Percentiles rank a stretch among this genome's conserved stretches.
Conservation (phyloP, 148 eudicot genomes). For the Tetragonia tetragonoides region DNA sequence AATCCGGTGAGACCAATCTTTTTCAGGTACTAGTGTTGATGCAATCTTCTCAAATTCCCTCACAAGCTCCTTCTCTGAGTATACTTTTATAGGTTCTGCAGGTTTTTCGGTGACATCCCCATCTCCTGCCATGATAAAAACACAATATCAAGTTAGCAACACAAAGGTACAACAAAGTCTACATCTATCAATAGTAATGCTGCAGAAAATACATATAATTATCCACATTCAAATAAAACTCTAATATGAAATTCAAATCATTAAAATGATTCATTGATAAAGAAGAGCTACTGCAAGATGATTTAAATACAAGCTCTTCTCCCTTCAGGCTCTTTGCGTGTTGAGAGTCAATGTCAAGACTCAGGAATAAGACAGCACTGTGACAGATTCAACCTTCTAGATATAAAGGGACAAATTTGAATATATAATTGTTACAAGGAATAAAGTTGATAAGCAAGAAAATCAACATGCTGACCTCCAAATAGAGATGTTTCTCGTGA, state of each 20-base stretch:
- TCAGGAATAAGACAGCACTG: background rate
- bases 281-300: background rate
- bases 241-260: background rate
- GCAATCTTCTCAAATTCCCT: constrained; percentile 93
- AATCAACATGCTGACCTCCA: constrained; percentile 61
- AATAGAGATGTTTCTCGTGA: constrained; percentile 74
- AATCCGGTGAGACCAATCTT: constrained; percentile 97
- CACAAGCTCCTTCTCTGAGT: constrained; percentile 87
- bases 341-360: background rate
- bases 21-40: constrained; percentile 82
- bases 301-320: background rate
- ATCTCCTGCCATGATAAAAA: constrained; percentile 53
- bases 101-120: constrained; percentile 81
- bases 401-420: background rate
- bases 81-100: constrained; percentile 83
- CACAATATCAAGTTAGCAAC: constrained; percentile 4
- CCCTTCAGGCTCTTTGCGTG: background rate
- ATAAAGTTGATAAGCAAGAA: background rate
- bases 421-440: no score
- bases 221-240: background rate
- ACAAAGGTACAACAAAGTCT: background rate
- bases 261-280: background rate
- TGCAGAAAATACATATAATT: background rate
- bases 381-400: constrained; percentile 4
- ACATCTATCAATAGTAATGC: background rate